phyloP scores from a whole-genome alignment of 2,329 filamentous ascomycete genomes.

The Coniochaeta sp. region DNA sequence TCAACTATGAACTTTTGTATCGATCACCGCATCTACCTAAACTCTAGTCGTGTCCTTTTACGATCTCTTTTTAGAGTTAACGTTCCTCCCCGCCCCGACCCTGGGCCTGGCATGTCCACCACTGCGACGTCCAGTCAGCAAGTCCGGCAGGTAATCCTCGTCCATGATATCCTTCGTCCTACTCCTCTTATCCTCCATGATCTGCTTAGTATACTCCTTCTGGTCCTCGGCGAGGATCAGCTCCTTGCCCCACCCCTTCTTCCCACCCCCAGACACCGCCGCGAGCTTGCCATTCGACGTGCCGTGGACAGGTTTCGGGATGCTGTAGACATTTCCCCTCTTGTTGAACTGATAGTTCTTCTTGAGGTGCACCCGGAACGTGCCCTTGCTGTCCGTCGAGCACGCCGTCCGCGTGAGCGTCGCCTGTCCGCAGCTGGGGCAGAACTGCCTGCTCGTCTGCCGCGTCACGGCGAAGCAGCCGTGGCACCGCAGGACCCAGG shows the following conservation, averaged over 20 bases:
- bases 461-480: conserved; percentile 82
- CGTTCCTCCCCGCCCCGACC: conserved; percentile 77
- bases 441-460: conserved; percentile 86
- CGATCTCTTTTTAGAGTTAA: conserved; percentile 70
- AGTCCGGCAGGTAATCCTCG: conserved; percentile 80
- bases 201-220: conserved; percentile 73
- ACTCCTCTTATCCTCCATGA: conserved; percentile 54
- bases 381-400: conserved; percentile 71
- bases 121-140: conserved; percentile 71
- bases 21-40: conserved; percentile 12
- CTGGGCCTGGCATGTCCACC: conserved; percentile 60
- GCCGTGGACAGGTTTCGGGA: conserved; percentile 83
- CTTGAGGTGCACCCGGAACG: conserved; percentile 82
- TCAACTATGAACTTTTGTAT: neutral
- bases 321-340: conserved; percentile 82
- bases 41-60: too few relatives aligned
- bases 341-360: conserved; percentile 96
- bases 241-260: conserved; percentile 77
- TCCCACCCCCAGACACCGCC: conserved; percentile 60
- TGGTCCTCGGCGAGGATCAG: conserved; percentile 91
- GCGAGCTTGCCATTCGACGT: conserved; percentile 68
- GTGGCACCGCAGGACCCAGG: conserved; percentile 87
- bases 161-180: conserved; percentile 86
- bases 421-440: conserved; percentile 79
- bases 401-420: conserved; percentile 81